A percentile compares a stretch with the other conserved stretches of the same genome.
Evolutionary conservation across 148 eudicot genomes (phyloP).

Genomic region (Chenopodium suecicum): DNA sequence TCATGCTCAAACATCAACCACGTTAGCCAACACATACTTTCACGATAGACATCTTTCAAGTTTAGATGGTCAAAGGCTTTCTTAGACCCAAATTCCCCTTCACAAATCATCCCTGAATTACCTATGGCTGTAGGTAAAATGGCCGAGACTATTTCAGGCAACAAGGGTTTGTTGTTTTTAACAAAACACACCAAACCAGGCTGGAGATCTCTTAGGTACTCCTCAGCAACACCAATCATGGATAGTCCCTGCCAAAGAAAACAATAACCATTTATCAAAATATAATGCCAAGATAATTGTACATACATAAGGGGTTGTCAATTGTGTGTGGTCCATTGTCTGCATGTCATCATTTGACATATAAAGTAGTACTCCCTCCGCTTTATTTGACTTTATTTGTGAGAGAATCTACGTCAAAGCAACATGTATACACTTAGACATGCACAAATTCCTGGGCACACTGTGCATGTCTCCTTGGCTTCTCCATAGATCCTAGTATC

Average conservation of each 20-base stretch:
- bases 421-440: too few relatives aligned
- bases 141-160: conserved; percentile 48
- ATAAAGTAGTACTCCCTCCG: too few relatives aligned
- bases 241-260: conserved; percentile 61
- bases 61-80: conserved; percentile 4
- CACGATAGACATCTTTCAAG: conserved; percentile 42
- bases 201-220: conserved; percentile 51
- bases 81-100: conserved; percentile 29
- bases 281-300: not conserved
- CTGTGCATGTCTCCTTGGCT: too few relatives aligned
- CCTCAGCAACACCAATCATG: conserved; percentile 55
- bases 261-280: not conserved
- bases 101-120: conserved; percentile 22
- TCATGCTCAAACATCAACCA: conserved; percentile 98
- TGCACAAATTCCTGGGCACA: too few relatives aligned
- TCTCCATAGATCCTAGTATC: too few relatives aligned
- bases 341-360: not conserved
- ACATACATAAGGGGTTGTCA: not conserved
- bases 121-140: conserved; percentile 68
- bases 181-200: conserved; percentile 57
- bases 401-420: too few relatives aligned
- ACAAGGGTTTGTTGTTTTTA: conserved; percentile 39
- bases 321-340: not conserved
- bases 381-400: not conserved
- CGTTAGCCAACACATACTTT: conserved; percentile 78